Conservation (phyloP, 805 yeast genomes). For the Yamadazyma takamatsuzukensis region DNA sequence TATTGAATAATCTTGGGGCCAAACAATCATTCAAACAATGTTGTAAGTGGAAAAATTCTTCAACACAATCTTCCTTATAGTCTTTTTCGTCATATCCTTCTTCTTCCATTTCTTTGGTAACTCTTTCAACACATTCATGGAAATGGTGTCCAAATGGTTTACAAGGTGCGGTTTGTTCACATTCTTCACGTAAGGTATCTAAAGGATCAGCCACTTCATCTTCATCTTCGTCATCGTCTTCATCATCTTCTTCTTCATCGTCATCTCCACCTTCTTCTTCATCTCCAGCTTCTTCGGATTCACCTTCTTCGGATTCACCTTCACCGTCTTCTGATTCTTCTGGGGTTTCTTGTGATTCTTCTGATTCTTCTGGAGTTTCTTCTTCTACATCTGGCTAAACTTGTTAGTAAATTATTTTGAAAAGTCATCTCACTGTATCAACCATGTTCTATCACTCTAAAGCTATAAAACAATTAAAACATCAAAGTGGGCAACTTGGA, state of each 20-base stretch:
- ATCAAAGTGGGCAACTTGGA: too few species aligned
- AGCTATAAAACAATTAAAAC: too few species aligned
- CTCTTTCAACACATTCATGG: constrained; percentile 94
- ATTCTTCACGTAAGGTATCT: constrained; percentile 47
- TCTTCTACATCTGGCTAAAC: constrained; percentile 25
- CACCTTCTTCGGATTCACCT: constrained; percentile 16
- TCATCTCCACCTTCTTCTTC: constrained; percentile 41
- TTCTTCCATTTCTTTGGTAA: constrained; percentile 80
- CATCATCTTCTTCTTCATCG: constrained; percentile 55
- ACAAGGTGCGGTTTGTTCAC: constrained; percentile 65
- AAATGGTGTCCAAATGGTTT: constrained; percentile 80
- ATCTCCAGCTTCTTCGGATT: constrained; percentile 22
- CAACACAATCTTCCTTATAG: constrained; percentile 96
- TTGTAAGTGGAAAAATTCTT: constrained; percentile 95
- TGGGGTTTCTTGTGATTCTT: constrained; percentile 13
- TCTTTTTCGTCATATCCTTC: constrained; percentile 74
- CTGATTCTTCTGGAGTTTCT: constrained; percentile 8
- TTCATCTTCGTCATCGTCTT: constrained; percentile 64
- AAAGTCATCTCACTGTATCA: too few species aligned
- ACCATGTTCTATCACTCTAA: too few species aligned
- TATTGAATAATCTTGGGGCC: constrained; percentile 84
- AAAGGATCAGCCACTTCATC: constrained; percentile 56
- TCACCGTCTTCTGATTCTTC: constrained; percentile 4
- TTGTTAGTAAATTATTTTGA: too few species aligned
- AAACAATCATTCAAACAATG: constrained; percentile 91